phyloP scores from a whole-genome alignment of 192 early-diverging fungal species.

The Coemansia sp. region DNA sequence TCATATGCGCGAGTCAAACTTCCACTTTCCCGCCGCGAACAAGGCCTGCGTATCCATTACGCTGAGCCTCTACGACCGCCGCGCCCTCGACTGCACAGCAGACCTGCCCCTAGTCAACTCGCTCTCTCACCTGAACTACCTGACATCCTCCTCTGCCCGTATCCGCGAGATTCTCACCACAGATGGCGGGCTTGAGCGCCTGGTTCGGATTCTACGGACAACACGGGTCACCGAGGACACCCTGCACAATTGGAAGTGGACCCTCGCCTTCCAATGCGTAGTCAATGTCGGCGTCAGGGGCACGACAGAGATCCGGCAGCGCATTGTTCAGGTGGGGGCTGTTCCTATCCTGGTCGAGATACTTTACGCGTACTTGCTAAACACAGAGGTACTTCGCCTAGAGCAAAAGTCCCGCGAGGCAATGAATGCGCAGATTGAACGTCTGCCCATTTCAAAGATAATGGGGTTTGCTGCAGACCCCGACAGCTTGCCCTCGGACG shows the following conservation, averaged over 20 bases:
- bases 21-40: constrained; percentile 74
- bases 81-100: constrained; percentile 92
- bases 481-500: constrained; percentile 11
- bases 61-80: constrained; percentile 84
- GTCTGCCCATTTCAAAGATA: constrained; percentile 29
- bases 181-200: constrained; percentile 86
- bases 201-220: constrained; percentile 77
- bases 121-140: constrained; percentile 82
- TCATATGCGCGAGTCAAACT: constrained; percentile 79
- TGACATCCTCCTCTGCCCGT: constrained; percentile 77
- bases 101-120: constrained; percentile 84
- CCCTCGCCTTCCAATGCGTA: constrained; percentile 78
- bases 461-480: constrained; percentile 37
- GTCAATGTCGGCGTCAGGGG: constrained; percentile 87
- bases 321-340: constrained; percentile 84
- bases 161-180: constrained; percentile 78
- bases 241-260: constrained; percentile 78
- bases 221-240: constrained; percentile 66
- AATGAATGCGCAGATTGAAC: constrained; percentile 26
- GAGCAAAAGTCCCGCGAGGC: constrained; percentile 49
- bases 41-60: constrained; percentile 78
- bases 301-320: constrained; percentile 71
- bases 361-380: constrained; percentile 57
- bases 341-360: constrained; percentile 81
- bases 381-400: constrained; percentile 33